A percentile compares a stretch with the other conserved stretches of the same genome.
These are phyloP conservation scores for Juglanconis juglandina DNA, from an alignment of 2,329 filamentous ascomycete genomes.

Conservation along the genomic window DNA sequence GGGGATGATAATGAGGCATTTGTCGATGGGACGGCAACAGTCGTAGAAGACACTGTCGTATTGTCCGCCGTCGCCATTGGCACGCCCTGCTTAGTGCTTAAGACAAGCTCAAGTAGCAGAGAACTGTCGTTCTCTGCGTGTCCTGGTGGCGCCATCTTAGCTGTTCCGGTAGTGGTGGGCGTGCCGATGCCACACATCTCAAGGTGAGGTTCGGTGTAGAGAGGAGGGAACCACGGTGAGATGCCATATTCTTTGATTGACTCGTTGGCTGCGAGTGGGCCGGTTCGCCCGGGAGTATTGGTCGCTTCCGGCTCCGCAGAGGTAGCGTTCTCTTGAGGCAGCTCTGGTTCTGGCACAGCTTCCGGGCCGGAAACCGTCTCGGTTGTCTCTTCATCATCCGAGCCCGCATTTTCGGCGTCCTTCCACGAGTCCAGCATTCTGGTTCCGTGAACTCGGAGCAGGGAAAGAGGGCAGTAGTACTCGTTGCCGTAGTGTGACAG, in stretches of 20 bases:
- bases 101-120: neutral
- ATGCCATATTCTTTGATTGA: conserved; percentile 21
- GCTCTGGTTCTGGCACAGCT: conserved; percentile 27
- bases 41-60: conserved; percentile 2
- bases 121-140: neutral
- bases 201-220: conserved; percentile 17
- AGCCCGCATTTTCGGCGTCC: conserved; percentile 64
- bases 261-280: neutral
- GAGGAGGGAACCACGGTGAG: conserved; percentile 25
- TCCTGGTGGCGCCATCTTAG: conserved; percentile 19
- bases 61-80: neutral
- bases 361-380: conserved; percentile 30
- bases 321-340: conserved; percentile 15
- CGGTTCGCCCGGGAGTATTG: neutral
- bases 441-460: conserved; percentile 89
- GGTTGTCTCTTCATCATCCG: conserved; percentile 58
- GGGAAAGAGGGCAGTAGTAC: conserved; percentile 89
- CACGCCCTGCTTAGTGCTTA: neutral
- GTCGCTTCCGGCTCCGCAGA: conserved; percentile 8
- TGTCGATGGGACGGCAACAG: neutral
- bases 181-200: conserved; percentile 25
- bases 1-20: neutral
- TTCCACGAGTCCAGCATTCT: conserved; percentile 94
- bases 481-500: conserved; percentile 92
- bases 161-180: conserved; percentile 24